Evolutionary conservation across 305 asterid species (phyloP), one percentile per base, ranked within the genome.

Genomic region (Fraxinus baroniana): DNA sequence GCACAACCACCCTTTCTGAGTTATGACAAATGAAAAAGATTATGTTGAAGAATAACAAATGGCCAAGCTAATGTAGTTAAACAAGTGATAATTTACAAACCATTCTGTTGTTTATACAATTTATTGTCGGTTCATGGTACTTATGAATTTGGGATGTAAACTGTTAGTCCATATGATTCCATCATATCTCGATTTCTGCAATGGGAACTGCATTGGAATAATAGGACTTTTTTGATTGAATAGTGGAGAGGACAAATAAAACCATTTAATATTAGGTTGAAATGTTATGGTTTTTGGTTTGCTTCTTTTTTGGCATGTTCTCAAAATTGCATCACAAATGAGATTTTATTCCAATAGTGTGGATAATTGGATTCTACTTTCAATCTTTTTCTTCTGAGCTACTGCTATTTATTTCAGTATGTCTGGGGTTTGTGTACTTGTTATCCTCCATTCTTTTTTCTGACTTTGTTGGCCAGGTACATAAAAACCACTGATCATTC

Each of bases 381-480:
- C 10, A 55, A 62, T 9, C 17, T 62, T 22, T 24, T 22, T 8
- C 22, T 20, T 62, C 22, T 52, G 62, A 24, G 32, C 1, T 18
- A 62, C 32, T 22, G 72, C 72, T 22, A 62, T 55, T 62, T 62
- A 62, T 24, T 62, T 62, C 72, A 62, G 28, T 62, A 18, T 62
- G 4, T 60, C 33, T 62, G 3, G 17, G 6, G 72, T 24, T 62
- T 62, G 33, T 62, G 17, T 24, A 8, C 72, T 62, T 62, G 32
- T 20, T 62, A 20, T 24, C 17, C 72, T 24, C 30, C 32, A 62
- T 62, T 62, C 72, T 62, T 33, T 7, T 62, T 62, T 62, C 72
- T 62, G 72, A 62, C 72, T 62, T 22, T 62, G 33, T 62, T 62
- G 72, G 72, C 18, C 89, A 93, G 97, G 94, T 90, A 81, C 85